Conservation (phyloP, 306 rosid species). For the Quercus parvula region DNA sequence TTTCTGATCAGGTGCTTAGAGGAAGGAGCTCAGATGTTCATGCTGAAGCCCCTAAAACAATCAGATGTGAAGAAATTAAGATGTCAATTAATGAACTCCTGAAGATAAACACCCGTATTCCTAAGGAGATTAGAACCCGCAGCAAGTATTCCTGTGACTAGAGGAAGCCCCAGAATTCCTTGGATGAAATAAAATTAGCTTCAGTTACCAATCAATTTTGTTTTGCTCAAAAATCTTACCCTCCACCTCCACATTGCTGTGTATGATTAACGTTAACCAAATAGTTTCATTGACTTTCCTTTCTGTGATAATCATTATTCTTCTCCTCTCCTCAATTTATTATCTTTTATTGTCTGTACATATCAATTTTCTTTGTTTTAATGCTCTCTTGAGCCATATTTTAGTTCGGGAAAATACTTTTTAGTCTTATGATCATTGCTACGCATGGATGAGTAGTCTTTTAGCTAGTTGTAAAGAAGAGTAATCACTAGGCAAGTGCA, state of each 20-base stretch:
- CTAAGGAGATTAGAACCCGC: not conserved
- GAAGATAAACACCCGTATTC: conserved; percentile 24
- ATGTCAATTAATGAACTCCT: conserved; percentile 66
- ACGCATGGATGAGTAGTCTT: no score
- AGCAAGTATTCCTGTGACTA: not conserved
- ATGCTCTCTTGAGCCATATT: no score
- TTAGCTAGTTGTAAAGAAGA: no score
- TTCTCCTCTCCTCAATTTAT: not conserved
- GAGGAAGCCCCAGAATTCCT: not conserved
- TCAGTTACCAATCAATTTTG: no score
- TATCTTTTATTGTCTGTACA: no score
- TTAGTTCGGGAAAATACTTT: no score
- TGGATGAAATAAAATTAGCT: no score
- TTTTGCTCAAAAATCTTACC: no score
- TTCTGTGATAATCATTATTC: not conserved
- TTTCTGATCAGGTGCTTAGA: conserved; percentile 62
- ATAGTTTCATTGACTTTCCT: not conserved
- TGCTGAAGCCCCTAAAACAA: conserved; percentile 79
- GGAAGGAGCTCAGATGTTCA: conserved; percentile 97
- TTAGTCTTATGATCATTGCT: no score
- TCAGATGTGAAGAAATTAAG: conserved; percentile 70
- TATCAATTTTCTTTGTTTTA: no score
- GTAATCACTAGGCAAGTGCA: no score
- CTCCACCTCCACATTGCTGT: not conserved
- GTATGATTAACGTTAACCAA: not conserved